phyloP scores from a whole-genome alignment of 2,329 filamentous ascomycete species.

The Phyllosticta citribraziliensis region DNA sequence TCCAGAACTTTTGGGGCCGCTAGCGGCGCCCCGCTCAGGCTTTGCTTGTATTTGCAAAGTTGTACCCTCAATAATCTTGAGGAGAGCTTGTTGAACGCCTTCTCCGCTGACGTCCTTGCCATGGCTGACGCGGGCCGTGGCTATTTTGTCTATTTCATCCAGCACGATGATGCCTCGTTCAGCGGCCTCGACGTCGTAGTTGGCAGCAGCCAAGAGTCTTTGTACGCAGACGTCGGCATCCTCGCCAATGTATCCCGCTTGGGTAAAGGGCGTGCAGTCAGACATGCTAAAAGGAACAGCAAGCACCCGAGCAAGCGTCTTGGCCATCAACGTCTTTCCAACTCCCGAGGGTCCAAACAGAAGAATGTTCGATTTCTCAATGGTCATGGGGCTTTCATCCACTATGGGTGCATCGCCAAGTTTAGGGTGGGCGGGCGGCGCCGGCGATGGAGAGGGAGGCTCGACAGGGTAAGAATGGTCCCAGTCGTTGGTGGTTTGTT shows the following conservation, averaged over 20 bases:
- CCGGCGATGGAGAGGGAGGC: constrained; percentile 15
- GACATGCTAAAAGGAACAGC: constrained; percentile 93
- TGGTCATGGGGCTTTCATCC: constrained; percentile 54
- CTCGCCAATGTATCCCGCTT: constrained; percentile 94
- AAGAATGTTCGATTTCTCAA: constrained; percentile 93
- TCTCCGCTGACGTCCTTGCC: constrained; percentile 93
- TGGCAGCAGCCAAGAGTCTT: constrained; percentile 76
- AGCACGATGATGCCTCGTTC: constrained; percentile 92
- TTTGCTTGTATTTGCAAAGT: constrained; percentile 89
- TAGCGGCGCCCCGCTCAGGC: constrained; percentile 50
- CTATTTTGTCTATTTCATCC: constrained; percentile 96
- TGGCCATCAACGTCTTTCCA: constrained; percentile 92
- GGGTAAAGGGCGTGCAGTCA: constrained; percentile 91
- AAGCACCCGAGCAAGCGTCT: constrained; percentile 83
- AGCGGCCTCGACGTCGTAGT: constrained; percentile 74
- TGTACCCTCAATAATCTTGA: constrained; percentile 94
- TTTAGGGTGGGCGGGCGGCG: constrained; percentile 13
- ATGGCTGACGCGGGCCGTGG: constrained; percentile 74
- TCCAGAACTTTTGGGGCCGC: constrained; percentile 10
- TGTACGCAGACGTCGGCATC: constrained; percentile 96
- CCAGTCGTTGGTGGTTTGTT: constrained; percentile 36
- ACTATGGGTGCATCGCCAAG: constrained; percentile 34
- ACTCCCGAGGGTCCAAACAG: constrained; percentile 88
- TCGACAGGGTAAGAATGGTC: constrained; percentile 14
- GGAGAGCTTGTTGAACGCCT: constrained; percentile 87